Evolutionary conservation across 2,329 filamentous ascomycete genomes (phyloP).

Genomic region (Phoma sp.): DNA sequence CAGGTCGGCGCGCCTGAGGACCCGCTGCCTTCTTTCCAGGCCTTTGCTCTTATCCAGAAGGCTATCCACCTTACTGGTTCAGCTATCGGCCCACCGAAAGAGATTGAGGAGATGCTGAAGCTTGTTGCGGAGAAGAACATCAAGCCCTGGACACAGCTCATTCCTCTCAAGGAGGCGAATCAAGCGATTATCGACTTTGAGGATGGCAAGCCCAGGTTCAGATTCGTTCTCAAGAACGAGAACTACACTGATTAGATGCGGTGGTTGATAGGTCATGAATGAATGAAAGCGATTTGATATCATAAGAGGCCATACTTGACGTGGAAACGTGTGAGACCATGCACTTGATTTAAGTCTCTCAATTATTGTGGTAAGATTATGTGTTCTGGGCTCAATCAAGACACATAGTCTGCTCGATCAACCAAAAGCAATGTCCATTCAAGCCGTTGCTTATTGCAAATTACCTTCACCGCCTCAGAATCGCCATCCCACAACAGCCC

Average conservation of each 20-base stretch:
- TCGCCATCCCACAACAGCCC: constrained; percentile 3
- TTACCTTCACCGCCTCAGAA: too few relatives aligned
- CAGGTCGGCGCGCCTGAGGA: constrained; percentile 72
- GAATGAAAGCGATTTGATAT: background rate
- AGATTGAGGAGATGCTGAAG: constrained; percentile 55
- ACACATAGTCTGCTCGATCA: too few relatives aligned
- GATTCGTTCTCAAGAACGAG: constrained; percentile 44
- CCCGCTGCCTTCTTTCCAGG: constrained; percentile 56
- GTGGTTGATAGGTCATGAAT: background rate
- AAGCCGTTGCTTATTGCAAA: too few relatives aligned
- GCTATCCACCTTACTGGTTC: constrained; percentile 36
- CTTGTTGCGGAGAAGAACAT: constrained; percentile 66
- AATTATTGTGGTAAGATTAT: background rate
- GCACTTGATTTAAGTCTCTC: too few relatives aligned
- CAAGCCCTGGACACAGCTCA: constrained; percentile 68
- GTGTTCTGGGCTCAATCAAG: too few relatives aligned
- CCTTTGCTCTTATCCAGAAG: constrained; percentile 57
- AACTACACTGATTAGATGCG: constrained; percentile 11
- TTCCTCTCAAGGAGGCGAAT: constrained; percentile 63
- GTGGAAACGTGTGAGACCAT: too few relatives aligned
- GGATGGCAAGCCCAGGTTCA: constrained; percentile 60
- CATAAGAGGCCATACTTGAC: background rate
- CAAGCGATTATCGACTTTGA: constrained; percentile 65
- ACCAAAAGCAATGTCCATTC: too few relatives aligned
- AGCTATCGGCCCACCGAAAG: constrained; percentile 30